Percentiles rank a stretch among this genome's conserved stretches.
Evolutionary conservation across 2,329 filamentous ascomycete genomes (phyloP).

Genomic region (Penicillium sp.): DNA sequence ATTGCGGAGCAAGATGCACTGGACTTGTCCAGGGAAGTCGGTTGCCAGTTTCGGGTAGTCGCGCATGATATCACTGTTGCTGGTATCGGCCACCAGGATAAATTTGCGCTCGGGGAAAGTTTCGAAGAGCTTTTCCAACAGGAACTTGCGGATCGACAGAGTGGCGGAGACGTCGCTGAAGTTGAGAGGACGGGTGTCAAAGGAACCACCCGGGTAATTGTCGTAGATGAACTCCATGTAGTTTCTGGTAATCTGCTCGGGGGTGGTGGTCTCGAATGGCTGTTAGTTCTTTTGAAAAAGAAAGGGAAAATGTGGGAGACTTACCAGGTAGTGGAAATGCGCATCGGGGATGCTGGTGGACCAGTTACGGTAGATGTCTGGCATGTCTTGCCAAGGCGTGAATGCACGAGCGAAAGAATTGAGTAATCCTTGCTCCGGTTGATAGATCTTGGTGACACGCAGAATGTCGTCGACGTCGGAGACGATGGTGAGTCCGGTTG

Average conservation of each 20-base stretch:
- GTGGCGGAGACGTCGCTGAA: conserved; percentile 74
- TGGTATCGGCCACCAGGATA: conserved; percentile 72
- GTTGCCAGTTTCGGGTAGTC: conserved; percentile 58
- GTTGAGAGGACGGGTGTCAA: conserved; percentile 75
- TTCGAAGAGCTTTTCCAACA: conserved; percentile 70
- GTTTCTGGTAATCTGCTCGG: conserved; percentile 72
- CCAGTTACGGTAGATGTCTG: conserved; percentile 75
- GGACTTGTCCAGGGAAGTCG: conserved; percentile 68
- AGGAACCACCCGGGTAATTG: conserved; percentile 73
- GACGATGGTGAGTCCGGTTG: conserved; percentile 67
- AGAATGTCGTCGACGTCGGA: conserved; percentile 80
- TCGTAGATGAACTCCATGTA: conserved; percentile 78
- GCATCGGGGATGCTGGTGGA: conserved; percentile 62
- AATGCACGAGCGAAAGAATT: conserved; percentile 75
- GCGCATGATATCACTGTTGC: conserved; percentile 74
- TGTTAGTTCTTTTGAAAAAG: neutral
- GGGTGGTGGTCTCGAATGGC: conserved; percentile 61
- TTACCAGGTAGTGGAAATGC: conserved; percentile 72
- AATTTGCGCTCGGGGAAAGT: conserved; percentile 75
- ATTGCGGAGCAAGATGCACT: conserved; percentile 76
- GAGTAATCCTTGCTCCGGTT: conserved; percentile 69
- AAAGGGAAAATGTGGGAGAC: neutral
- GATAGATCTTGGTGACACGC: conserved; percentile 76
- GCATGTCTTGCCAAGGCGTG: conserved; percentile 75
- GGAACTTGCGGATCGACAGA: conserved; percentile 66